Evolutionary conservation across 345 rosid genomes (phyloP), one percentile per base, ranked within the genome.

Genomic region (Aquilaria yunnanensis): DNA sequence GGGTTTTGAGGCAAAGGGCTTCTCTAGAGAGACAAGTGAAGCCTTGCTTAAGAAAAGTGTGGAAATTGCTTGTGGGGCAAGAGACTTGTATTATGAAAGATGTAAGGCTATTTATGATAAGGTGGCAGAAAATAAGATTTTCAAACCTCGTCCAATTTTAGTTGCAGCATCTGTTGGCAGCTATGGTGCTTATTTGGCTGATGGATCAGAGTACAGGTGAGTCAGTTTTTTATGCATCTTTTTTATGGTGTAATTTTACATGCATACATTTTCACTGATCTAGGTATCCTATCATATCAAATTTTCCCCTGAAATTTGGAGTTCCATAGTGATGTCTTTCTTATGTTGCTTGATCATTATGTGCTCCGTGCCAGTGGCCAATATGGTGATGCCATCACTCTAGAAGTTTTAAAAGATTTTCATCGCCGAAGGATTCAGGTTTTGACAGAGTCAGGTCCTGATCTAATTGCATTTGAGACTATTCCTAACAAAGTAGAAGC

Each of bases 151-250:
- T 12, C 77, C 85, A 34, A 79, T 88, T 57, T 63, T 88, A 70
- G 81, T 86, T 76, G 92, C 92, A 9, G 92, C 96, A 65, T 84
- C 96, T 33, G 86, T 88, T 52, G 96, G 92, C 41, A 85, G 96
- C 85, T 88, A 88, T 57, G 96, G 92, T 32, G 96, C 96, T 14
- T 88, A 78, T 66, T 83, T 88, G 76, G 96, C 96, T 56, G 96
- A 88, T 80, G 96, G 96, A 41, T 85, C 96, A 1, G 96, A 88
- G 70, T 85, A 88, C 84, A 85, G 90, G 92, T 88, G 55, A 55
- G 66, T 66, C 48, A 14, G 66, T 43, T 12, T 50, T 62, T 30
- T 29, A 58, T 14, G 52, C 45, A 13, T 41, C 37, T 65, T 5
- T 7, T 12, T 47, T 32, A 31, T 56, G 29, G 32, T 30, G 49